phyloP scores from a whole-genome alignment of 2,329 filamentous ascomycete species.

The Cryphonectria parasitica region DNA sequence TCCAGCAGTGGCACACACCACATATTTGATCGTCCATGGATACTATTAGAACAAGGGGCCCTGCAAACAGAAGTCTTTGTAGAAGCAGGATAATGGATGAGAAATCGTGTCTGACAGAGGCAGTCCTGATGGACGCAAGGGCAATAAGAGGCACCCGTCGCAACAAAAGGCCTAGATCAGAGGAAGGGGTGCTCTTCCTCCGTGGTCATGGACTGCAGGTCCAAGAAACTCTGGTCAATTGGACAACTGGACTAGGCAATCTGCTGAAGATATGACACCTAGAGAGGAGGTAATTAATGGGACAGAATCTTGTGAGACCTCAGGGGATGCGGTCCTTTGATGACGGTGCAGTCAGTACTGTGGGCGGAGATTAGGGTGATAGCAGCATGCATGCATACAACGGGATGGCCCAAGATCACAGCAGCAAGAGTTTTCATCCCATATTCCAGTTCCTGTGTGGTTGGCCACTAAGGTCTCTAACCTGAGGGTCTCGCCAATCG shows the following conservation, averaged over 20 bases:
- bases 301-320: neutral
- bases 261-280: too few species aligned
- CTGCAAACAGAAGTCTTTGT: neutral
- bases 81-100: neutral
- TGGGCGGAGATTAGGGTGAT: neutral
- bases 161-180: neutral
- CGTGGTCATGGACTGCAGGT: neutral
- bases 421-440: neutral
- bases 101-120: neutral
- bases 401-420: neutral
- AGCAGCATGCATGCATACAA: neutral
- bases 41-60: neutral
- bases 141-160: neutral
- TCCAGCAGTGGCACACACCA: neutral
- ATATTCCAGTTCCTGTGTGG: neutral
- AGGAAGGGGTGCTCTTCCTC: neutral
- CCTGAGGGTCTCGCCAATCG: too few species aligned
- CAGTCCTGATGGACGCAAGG: neutral
- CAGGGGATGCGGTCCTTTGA: neutral
- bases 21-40: neutral
- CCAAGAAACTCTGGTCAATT: neutral
- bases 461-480: neutral
- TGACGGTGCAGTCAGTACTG: neutral
- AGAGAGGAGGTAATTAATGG: neutral
- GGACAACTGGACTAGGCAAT: too few species aligned